Conservation (phyloP, 1,284 basidiomycete genomes). For the Ceratobasidium sp. region DNA sequence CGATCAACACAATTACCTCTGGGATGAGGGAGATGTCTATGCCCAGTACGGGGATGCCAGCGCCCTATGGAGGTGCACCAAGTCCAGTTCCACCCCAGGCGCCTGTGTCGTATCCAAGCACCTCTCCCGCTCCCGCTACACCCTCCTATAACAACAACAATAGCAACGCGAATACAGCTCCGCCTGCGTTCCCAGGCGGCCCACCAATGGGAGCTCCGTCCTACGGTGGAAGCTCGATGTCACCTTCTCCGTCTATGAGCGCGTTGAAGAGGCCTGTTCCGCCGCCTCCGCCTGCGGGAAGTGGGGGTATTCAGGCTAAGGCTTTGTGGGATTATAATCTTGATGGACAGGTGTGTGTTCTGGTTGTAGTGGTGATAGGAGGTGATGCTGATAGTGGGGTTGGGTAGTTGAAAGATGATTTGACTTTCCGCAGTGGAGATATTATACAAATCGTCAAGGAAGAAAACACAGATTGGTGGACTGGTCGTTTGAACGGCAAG, state of each 20-base stretch:
- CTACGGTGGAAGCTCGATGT: background rate
- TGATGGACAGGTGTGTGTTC: constrained; percentile 62
- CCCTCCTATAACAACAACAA: background rate
- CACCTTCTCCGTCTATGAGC: constrained; percentile 17
- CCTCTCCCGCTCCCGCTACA: constrained; percentile 2
- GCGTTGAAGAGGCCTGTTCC: constrained; percentile 45
- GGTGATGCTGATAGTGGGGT: background rate
- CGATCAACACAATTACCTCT: constrained; percentile 49
- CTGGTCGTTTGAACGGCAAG: constrained; percentile 68
- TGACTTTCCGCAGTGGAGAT: constrained; percentile 71
- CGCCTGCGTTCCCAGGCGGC: constrained; percentile 30
- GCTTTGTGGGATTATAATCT: constrained; percentile 79
- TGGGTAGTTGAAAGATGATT: constrained; percentile 68
- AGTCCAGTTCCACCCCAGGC: constrained; percentile 42
- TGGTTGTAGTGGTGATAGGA: background rate
- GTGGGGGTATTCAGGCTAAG: constrained; percentile 63
- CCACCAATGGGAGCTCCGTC: constrained; percentile 9
- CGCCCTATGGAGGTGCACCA: constrained; percentile 41
- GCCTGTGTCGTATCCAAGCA: constrained; percentile 53
- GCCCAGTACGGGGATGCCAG: background rate
- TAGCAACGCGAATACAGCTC: constrained; percentile 28
- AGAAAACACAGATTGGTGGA: constrained; percentile 74
- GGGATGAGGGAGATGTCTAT: constrained; percentile 46
- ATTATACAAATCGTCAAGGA: constrained; percentile 72
- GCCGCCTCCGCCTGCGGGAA: constrained; percentile 57